Conservation (phyloP, 768 basidiomycete genomes). For the Pleurotus tuoliensis region DNA sequence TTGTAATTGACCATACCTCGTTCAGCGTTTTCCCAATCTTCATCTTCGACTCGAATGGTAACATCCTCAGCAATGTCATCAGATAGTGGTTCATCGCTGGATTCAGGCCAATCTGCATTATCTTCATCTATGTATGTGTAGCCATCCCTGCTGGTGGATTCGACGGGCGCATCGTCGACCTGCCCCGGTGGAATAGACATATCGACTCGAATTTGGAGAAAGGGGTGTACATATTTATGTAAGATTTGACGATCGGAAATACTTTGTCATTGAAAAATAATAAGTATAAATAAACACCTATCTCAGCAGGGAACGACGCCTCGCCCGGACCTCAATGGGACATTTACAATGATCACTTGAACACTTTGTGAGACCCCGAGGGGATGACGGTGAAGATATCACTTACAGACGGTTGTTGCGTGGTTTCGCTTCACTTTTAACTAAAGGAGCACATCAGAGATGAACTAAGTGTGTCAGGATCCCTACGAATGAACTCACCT, state of each 20-base stretch:
- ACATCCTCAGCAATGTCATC: constrained; percentile 48
- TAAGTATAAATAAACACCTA: constrained; percentile 3
- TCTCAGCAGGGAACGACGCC: too few species aligned
- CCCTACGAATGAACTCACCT: not conserved
- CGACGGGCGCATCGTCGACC: constrained; percentile 57
- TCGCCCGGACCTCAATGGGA: too few species aligned
- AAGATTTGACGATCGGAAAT: too few species aligned
- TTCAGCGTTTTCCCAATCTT: constrained; percentile 87
- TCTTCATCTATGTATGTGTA: constrained; percentile 39
- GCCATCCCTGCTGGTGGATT: constrained; percentile 21
- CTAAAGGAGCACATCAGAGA: too few species aligned
- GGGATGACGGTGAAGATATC: not conserved
- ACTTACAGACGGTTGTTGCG: not conserved
- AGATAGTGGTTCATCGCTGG: constrained; percentile 34
- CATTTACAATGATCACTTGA: not conserved
- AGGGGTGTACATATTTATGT: too few species aligned
- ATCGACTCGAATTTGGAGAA: constrained; percentile 9
- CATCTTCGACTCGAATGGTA: constrained; percentile 70
- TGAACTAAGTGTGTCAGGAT: too few species aligned
- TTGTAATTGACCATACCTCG: constrained; percentile 47
- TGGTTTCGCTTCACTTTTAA: not conserved
- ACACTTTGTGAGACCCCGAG: too few species aligned
- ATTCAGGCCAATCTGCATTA: constrained; percentile 21
- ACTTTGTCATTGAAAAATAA: not conserved
- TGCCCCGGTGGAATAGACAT: constrained; percentile 43